phyloP scores from a whole-genome alignment of 352 stramenopile species.

The Phytophthora meadii region DNA sequence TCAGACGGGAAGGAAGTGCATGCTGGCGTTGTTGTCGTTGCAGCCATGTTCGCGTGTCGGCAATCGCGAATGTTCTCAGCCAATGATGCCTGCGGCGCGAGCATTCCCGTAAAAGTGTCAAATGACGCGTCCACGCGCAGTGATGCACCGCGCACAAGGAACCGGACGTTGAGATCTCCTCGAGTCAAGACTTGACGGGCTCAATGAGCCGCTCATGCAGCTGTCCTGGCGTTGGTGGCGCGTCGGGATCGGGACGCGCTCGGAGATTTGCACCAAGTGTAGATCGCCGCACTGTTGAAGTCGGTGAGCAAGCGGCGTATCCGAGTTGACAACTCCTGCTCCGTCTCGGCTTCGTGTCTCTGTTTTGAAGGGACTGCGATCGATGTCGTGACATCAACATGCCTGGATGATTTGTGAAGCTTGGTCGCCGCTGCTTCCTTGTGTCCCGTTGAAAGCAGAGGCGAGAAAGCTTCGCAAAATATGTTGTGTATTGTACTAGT shows the following conservation, averaged over 20 bases:
- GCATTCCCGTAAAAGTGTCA: slow-evolving; percentile 5
- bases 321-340: slow-evolving; percentile 26
- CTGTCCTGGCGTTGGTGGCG: background rate
- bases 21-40: slow-evolving; percentile 18
- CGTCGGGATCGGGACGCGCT: slow-evolving; percentile 20
- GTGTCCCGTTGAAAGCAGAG: too few species aligned
- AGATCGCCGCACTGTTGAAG: slow-evolving; percentile 15
- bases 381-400: slow-evolving; percentile 25
- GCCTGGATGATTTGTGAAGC: slow-evolving; percentile 27
- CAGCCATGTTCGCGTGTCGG: slow-evolving; percentile 19
- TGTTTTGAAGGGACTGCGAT: slow-evolving; percentile 20
- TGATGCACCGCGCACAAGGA: background rate
- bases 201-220: background rate
- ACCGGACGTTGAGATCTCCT: background rate
- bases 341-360: slow-evolving; percentile 26
- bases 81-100: background rate
- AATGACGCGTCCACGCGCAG: slow-evolving; percentile 8
- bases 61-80: slow-evolving; percentile 23
- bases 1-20: slow-evolving; percentile 14
- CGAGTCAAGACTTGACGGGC: background rate
- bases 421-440: slow-evolving; percentile 10
- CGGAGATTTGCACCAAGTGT: slow-evolving; percentile 28
- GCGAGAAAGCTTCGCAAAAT: too few species aligned
- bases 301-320: slow-evolving; percentile 20
- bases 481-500: too few species aligned